phyloP scores from a whole-genome alignment of 305 asterid genomes.

The Fraxinus nigra region DNA sequence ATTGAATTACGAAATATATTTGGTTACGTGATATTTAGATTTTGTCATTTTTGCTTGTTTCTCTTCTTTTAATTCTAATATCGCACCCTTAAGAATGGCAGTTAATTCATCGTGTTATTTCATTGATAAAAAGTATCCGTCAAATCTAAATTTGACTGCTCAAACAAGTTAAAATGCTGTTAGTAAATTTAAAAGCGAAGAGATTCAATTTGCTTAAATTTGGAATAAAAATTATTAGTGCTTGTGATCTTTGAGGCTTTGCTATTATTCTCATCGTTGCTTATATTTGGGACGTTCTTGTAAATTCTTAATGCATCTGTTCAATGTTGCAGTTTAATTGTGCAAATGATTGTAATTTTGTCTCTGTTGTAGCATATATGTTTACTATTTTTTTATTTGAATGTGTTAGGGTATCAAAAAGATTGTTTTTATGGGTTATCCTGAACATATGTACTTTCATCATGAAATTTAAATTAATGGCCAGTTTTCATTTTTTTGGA shows the following conservation, averaged over 20 bases:
- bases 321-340: background rate
- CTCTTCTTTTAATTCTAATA: background rate
- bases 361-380: background rate
- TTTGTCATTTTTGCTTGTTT: background rate
- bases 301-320: background rate
- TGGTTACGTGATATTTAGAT: background rate
- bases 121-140: background rate
- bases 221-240: background rate
- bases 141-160: background rate
- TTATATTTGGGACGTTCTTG: background rate
- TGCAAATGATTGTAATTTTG: background rate
- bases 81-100: background rate
- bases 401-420: background rate
- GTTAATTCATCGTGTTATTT: background rate
- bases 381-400: background rate
- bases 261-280: background rate
- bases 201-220: background rate
- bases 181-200: background rate
- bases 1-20: background rate
- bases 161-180: background rate
- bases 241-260: background rate
- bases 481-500: background rate
- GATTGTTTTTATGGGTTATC: background rate
- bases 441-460: background rate
- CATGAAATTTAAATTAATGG: background rate